Conservation (phyloP, 495 filamentous ascomycete species). For the Podospora fimiseda region DNA sequence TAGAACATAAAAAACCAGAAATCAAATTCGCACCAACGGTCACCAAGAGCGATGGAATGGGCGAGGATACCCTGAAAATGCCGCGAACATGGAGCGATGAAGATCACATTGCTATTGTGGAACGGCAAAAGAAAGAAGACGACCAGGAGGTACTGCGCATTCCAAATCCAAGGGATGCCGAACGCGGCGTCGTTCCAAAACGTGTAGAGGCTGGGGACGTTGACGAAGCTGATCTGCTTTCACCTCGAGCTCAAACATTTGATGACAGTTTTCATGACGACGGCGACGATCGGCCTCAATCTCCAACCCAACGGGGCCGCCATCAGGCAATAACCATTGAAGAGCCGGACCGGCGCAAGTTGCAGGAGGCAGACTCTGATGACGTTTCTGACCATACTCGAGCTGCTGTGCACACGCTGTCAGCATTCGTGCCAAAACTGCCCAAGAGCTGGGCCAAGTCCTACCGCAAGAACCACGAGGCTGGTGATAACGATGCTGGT, state of each 20-base stretch:
- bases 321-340: slow-evolving; percentile 58
- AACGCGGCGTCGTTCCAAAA: slow-evolving; percentile 66
- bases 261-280: slow-evolving; percentile 13
- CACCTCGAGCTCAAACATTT: slow-evolving; percentile 10
- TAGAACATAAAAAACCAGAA: slow-evolving; percentile 26
- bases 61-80: slow-evolving; percentile 31
- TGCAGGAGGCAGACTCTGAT: slow-evolving; percentile 22
- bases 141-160: slow-evolving; percentile 73
- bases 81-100: slow-evolving; percentile 56
- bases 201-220: slow-evolving; percentile 47
- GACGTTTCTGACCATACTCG: slow-evolving; percentile 31
- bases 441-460: slow-evolving; percentile 10
- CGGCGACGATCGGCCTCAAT: slow-evolving; percentile 16
- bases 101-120: slow-evolving; percentile 78
- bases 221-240: slow-evolving; percentile 15
- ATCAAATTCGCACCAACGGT: slow-evolving; percentile 62
- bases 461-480: slow-evolving; percentile 16
- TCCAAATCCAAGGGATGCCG: slow-evolving; percentile 79
- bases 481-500: slow-evolving; percentile 1
- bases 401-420: slow-evolving; percentile 27
- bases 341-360: slow-evolving; percentile 45
- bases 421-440: slow-evolving; percentile 29
- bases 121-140: slow-evolving; percentile 71
- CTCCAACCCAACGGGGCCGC: slow-evolving; percentile 27
- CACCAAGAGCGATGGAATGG: slow-evolving; percentile 38